A percentile compares a stretch with the other conserved stretches of the same genome.
Conservation (phyloP, 2,329 filamentous ascomycete species). For the Endothia cerciana region DNA sequence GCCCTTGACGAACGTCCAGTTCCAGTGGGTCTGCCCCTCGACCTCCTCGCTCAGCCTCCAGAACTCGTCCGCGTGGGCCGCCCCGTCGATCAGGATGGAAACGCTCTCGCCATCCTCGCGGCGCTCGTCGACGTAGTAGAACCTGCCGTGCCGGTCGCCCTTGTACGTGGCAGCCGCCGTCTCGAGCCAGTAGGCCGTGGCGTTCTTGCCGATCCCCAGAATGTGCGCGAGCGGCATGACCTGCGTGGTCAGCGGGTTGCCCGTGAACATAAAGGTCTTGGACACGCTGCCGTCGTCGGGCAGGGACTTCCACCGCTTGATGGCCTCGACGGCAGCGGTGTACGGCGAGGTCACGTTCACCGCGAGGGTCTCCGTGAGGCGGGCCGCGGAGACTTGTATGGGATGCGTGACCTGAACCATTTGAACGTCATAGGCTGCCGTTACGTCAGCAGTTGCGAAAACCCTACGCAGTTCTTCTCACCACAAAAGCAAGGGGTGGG, state of each 20-base stretch:
- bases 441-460: background rate
- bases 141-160: conserved; percentile 3
- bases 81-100: conserved; percentile 9
- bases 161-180: conserved; percentile 20
- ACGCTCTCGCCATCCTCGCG: background rate
- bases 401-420: background rate
- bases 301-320: conserved; percentile 16
- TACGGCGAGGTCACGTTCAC: conserved; percentile 18
- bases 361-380: conserved; percentile 10
- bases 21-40: conserved; percentile 20
- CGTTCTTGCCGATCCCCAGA: conserved; percentile 20
- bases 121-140: conserved; percentile 25
- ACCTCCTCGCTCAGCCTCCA: conserved; percentile 23
- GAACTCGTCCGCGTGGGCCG: conserved; percentile 21
- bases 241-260: conserved; percentile 23
- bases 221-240: background rate
- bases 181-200: conserved; percentile 20
- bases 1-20: conserved; percentile 22
- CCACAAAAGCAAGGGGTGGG: background rate
- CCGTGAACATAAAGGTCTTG: conserved; percentile 21
- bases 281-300: conserved; percentile 13
- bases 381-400: conserved; percentile 1
- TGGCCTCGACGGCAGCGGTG: conserved; percentile 17
- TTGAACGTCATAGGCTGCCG: conserved; percentile 14
- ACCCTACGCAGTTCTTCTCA: background rate